Conservation (phyloP, 495 filamentous ascomycete species). For the Podospora sp. region DNA sequence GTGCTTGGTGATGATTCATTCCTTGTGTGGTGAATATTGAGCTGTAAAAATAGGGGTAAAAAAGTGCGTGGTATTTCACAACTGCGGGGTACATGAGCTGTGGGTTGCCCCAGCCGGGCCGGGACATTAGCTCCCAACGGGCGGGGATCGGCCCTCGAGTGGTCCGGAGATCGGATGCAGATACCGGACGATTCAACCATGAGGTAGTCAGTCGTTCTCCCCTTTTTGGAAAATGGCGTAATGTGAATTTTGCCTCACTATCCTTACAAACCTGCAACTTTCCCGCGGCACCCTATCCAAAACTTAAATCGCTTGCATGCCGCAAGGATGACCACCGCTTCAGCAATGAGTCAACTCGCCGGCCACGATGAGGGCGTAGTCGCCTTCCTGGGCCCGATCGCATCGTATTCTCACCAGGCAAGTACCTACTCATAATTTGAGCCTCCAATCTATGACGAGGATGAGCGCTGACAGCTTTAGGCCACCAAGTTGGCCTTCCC, state of each 20-base stretch:
- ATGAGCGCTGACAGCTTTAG: slow-evolving; percentile 42
- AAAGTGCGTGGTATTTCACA: not conserved
- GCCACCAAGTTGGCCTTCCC: slow-evolving; percentile 68
- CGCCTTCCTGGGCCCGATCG: slow-evolving; percentile 79
- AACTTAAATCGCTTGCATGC: not conserved
- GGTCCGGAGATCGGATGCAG: slow-evolving; percentile 5
- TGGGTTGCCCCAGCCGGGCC: not conserved
- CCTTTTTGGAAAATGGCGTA: too few relatives aligned
- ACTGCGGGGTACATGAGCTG: slow-evolving; percentile 1
- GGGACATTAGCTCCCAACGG: slow-evolving; percentile 7
- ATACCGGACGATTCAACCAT: not conserved
- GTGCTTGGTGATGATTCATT: too few relatives aligned
- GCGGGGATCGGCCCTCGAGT: slow-evolving; percentile 5
- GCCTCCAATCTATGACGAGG: not conserved
- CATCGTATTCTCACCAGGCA: slow-evolving; percentile 95
- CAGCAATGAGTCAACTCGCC: not conserved
- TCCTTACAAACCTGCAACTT: not conserved
- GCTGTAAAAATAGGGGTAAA: not conserved
- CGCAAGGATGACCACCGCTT: slow-evolving; percentile 5
- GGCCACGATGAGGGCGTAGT: slow-evolving; percentile 43
- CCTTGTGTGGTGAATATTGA: not conserved
- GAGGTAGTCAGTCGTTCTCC: not conserved
- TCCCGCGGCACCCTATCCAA: not conserved
- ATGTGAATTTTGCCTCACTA: not conserved
- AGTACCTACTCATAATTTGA: slow-evolving; percentile 47